phyloP scores from a whole-genome alignment of 148 eudicot species.

The Chenopodium suecicum region DNA sequence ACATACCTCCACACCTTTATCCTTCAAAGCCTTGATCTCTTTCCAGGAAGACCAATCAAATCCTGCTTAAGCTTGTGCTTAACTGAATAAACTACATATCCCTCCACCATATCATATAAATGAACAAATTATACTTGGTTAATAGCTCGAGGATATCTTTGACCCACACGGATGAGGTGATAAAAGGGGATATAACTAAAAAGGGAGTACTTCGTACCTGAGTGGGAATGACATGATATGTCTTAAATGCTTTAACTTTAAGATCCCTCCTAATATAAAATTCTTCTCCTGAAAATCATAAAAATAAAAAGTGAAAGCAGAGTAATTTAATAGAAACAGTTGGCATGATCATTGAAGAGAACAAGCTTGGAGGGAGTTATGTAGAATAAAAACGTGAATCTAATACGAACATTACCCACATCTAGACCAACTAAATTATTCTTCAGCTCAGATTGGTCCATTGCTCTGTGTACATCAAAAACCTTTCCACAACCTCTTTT shows the following conservation, averaged over 20 bases:
- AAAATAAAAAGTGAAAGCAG: not conserved
- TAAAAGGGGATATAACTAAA: not conserved
- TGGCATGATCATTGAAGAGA: not conserved
- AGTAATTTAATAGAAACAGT: not conserved
- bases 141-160: not conserved
- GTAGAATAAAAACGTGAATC: not conserved
- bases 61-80: slow-evolving; percentile 81
- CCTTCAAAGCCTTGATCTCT: slow-evolving; percentile 72
- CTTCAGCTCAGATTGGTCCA: slow-evolving; percentile 85
- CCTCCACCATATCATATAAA: slow-evolving; percentile 42
- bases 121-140: not conserved
- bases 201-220: slow-evolving; percentile 43
- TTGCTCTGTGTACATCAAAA: slow-evolving; percentile 83
- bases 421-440: slow-evolving; percentile 70
- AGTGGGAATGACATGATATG: slow-evolving; percentile 77
- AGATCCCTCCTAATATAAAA: slow-evolving; percentile 64
- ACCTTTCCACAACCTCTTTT: slow-evolving; percentile 67
- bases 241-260: slow-evolving; percentile 78
- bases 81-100: slow-evolving; percentile 72
- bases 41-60: slow-evolving; percentile 67
- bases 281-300: slow-evolving; percentile 62
- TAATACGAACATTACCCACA: slow-evolving; percentile 51
- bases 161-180: not conserved
- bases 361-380: not conserved
- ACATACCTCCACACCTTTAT: slow-evolving; percentile 81